Conservation (phyloP, 768 basidiomycete genomes). For the Vararia minispora region DNA sequence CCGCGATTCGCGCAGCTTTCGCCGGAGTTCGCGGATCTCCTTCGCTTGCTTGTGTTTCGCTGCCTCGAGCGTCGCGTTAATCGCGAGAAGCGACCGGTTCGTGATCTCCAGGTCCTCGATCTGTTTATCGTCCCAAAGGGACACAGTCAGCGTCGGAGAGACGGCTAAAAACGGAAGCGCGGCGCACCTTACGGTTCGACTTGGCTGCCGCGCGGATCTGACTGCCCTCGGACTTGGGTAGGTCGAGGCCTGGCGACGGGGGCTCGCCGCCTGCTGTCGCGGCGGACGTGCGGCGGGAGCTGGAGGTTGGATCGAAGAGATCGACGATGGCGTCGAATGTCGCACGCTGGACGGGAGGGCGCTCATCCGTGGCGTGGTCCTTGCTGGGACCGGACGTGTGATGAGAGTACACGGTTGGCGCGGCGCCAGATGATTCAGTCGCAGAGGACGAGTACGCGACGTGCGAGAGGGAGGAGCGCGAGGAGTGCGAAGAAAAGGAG, state of each 20-base stretch:
- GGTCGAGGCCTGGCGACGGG: neutral
- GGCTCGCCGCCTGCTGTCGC: neutral
- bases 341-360: neutral
- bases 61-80: slow-evolving; percentile 75
- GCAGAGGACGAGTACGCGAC: slow-evolving; percentile 26
- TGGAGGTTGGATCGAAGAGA: slow-evolving; percentile 2
- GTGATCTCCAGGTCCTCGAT: slow-evolving; percentile 91
- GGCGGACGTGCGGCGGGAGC: too few species aligned
- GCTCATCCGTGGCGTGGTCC: neutral
- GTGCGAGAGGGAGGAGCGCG: slow-evolving; percentile 36
- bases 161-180: slow-evolving; percentile 1
- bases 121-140: slow-evolving; percentile 30
- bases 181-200: slow-evolving; percentile 71
- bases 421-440: slow-evolving; percentile 27
- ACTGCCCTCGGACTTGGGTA: slow-evolving; percentile 17
- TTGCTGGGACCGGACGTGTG: too few species aligned
- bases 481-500: slow-evolving; percentile 73
- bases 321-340: slow-evolving; percentile 3
- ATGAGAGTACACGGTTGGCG: slow-evolving; percentile 32
- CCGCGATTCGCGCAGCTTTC: slow-evolving; percentile 73
- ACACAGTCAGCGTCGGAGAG: neutral
- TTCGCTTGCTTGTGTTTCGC: slow-evolving; percentile 70
- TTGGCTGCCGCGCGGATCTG: slow-evolving; percentile 65
- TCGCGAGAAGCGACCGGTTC: slow-evolving; percentile 73
- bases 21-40: slow-evolving; percentile 77